Evolutionary conservation across 768 basidiomycete species (phyloP), one percentile per base, ranked within the genome.

Genomic region (Strobilomyces echinocephalus): DNA sequence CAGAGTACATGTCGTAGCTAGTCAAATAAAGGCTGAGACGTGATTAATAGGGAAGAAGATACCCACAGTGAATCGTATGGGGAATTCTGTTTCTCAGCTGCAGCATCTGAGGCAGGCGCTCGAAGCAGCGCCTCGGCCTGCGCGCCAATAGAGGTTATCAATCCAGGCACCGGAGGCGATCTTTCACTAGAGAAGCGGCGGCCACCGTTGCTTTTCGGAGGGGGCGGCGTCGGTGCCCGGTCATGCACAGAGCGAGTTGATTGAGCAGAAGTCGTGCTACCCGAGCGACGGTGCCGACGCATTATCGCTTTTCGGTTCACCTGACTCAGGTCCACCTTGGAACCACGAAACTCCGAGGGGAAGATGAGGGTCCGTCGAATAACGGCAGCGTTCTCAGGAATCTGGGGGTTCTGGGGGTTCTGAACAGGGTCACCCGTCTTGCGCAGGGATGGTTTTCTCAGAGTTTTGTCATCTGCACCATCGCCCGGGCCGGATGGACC

Each of bases 141-240:
- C 20, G 76, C 62, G 5, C 75, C 69, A 50, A 83, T 73, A 12
- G 82, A 76, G 54, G 74, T 68, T 36, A 85, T 80, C 46, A 86
- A 66, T 36, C 79, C 79, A 10, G 88, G 88, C 34, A 90, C 75
- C 10, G 88, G 88, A 40, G 88, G 87, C 3, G 84, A 78, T 35
- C 72, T 72, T 60, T 85, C 84, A 53, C 72, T 74, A 20, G 87
- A 87, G 72, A 90, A 88, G 35, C 86, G 81, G 56, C 78, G 79
- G 31, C 69, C 59, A 36, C 67, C 66, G 44, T 76, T 73, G 5
- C 79, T 72, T 58, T 80, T 80, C 14, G 87, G 83, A 31, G 91
- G 91, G 16, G 90, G 91, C n/a, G 90, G 90, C 8, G 91, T 92
- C 11, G 89, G 90, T 12, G 74, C 85, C 49, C 90, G 85, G 59